Base-by-base conservation (phyloP, 345 rosid genomes). In the Bruguiera parviflora region DNA sequence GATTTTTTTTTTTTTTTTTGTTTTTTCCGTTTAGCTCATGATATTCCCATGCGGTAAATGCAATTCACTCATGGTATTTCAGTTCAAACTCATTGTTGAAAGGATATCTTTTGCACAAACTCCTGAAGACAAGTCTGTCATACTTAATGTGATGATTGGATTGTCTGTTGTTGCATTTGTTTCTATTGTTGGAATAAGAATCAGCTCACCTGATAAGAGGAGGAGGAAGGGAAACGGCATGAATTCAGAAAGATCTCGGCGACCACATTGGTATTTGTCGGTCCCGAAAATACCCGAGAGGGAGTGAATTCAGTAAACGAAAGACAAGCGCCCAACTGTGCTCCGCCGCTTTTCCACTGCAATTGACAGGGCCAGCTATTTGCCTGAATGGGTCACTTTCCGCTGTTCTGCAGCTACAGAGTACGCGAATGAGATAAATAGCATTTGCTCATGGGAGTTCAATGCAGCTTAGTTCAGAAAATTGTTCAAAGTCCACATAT, bases 351-450 rank as follows among this genome's bases (percentile, higher is more conserved):
- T 61, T 31, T 61, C 22, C 13, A 31, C 1, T 18, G 9, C 5
- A 21, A 46, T 75, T 21, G 62, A 75, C 33, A 19, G 64, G 49
- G 8, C 31, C 8, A 25, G 27, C 16, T 8, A 39, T 59, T 66
- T 78, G 29, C 74, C 75, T 10, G 75, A 73, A 43, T 61, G 69
- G 64, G 75, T 78, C 9, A 53, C 61, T 29, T n/a, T 78, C 22
- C 72, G 75, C 31, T 78, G 73, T 68, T 78, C 81, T 6, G 53
- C 0, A 2, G 68, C 20, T 35, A 73, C 46, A 5, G 68, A 59
- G 0, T 0, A 2, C 20, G 18, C 7, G 13, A 35, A 8, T 16
- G 66, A 65, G 68, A 28, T 67, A 4, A 69, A 73, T 31, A n/a
- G 52, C 19, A 55, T 69, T 60, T 6, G 31, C 47, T 73, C 39